Evolutionary conservation across 2,329 filamentous ascomycete genomes (phyloP), one percentile per base, ranked within the genome.

Genomic region (Aspergillus sp.): DNA sequence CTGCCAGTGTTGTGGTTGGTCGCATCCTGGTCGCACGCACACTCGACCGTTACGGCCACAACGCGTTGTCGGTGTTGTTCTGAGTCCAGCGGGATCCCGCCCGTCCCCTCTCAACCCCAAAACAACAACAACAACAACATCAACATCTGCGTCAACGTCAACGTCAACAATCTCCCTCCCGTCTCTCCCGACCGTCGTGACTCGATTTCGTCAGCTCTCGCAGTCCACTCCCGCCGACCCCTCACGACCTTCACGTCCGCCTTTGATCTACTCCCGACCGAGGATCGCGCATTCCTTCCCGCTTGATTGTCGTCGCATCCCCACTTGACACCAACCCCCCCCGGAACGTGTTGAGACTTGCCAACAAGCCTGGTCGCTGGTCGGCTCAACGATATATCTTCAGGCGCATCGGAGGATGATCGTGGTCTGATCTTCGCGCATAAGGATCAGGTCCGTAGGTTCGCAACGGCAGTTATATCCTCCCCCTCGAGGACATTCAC

Each of bases 341-440:
- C 36, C 36, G 36, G n/a, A 38, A 29, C 9, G 7, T 10, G 14
- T 38, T 13, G 34, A 38, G 16, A 5, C 16, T 42, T 17, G 40
- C 21, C 40, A 44, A 53, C 50, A 58, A 57, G 41, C 53, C 44
- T 58, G 53, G 64, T 69, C 67, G 67, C 66, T 64, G 66, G 64
- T 59, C 66, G 65, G 67, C 66, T 66, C 55, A 50, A 25, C 40
- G 44, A 55, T 55, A 51, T 31, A 53, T 48, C 40, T 25, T 34
- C 16, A 34, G 50, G 54, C 54, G 45, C 52, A 53, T 61, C 58
- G 57, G 62, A 71, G 56, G 52, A 71, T 71, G 68, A 60, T 58
- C 54, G 55, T 58, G 52, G 58, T 46, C 54, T 69, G 55, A 63
- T 32, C 50, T 29, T 64, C 57, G 57, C 51, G 51, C 58, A 19